phyloP scores from a whole-genome alignment of 805 yeast species.

The Zygosaccharomyces bailii region DNA sequence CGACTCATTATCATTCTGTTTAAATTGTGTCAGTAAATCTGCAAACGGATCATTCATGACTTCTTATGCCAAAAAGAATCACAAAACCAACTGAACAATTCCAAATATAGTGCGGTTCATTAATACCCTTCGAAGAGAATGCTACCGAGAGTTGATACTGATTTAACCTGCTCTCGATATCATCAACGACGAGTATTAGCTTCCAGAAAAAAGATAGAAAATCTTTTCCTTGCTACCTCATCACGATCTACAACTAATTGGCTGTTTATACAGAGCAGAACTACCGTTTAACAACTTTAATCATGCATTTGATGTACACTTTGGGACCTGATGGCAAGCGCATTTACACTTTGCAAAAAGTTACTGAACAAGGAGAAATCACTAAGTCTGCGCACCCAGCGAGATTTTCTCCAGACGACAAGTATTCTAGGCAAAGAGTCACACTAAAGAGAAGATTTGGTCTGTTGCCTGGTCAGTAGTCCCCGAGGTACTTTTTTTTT shows the following conservation, averaged over 20 bases:
- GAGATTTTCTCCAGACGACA: conserved; percentile 98
- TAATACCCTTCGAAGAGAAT: too few species aligned
- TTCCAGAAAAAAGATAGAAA: background rate
- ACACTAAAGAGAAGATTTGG: conserved; percentile 93
- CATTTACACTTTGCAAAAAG: conserved; percentile 83
- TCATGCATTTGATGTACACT: conserved; percentile 99
- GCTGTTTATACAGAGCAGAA: too few species aligned
- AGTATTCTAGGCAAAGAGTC: conserved; percentile 98
- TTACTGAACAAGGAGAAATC: conserved; percentile 81
- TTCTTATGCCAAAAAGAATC: too few species aligned
- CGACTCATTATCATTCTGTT: conserved; percentile 12
- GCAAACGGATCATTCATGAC: conserved; percentile 43
- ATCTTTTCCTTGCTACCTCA: background rate
- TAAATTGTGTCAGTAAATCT: conserved; percentile 37
- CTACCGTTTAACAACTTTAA: conserved; percentile 17
- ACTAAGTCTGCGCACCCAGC: conserved; percentile 99
- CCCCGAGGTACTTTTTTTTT: background rate
- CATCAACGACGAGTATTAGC: too few species aligned
- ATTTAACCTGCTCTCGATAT: too few species aligned
- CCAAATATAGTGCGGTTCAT: too few species aligned
- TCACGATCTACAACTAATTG: background rate
- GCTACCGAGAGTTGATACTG: too few species aligned
- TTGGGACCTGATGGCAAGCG: conserved; percentile 93
- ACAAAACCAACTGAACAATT: too few species aligned
- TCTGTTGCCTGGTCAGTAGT: conserved; percentile 78